These are phyloP conservation scores for Purpureocillium lavendulum DNA, from an alignment of 2,329 filamentous ascomycete genomes.

Conservation along the genomic window DNA sequence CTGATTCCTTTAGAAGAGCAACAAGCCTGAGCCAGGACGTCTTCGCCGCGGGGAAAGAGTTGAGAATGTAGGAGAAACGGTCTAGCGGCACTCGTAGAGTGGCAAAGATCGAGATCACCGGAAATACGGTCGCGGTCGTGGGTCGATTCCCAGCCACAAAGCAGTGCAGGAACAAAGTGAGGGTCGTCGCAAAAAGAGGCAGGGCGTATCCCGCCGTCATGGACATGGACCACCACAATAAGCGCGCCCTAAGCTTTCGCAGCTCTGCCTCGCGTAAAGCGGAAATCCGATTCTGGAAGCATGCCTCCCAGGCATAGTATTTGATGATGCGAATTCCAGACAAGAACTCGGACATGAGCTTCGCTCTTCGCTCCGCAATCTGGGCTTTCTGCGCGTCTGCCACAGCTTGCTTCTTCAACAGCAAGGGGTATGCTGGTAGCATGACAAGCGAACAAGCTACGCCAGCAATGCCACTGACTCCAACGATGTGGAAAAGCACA, in stretches of 20 bases:
- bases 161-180: conserved; percentile 1
- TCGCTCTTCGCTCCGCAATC: neutral
- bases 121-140: neutral
- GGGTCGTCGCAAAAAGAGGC: neutral
- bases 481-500: neutral
- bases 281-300: conserved; percentile 58
- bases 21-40: neutral
- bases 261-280: conserved; percentile 53
- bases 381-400: neutral
- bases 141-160: neutral
- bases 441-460: neutral
- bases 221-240: conserved; percentile 22
- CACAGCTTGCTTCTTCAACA: neutral
- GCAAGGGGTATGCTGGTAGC: neutral
- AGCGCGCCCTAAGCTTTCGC: conserved; percentile 50
- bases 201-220: neutral
- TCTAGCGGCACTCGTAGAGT: neutral
- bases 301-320: conserved; percentile 59
- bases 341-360: conserved; percentile 42
- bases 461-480: neutral
- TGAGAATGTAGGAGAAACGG: neutral
- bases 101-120: neutral
- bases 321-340: conserved; percentile 70
- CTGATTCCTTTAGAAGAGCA: neutral
- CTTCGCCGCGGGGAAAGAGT: neutral